These are phyloP conservation scores for Cenchrus purpureus DNA, from an alignment of 176 grass and related monocot genomes.

Conservation along the genomic window DNA sequence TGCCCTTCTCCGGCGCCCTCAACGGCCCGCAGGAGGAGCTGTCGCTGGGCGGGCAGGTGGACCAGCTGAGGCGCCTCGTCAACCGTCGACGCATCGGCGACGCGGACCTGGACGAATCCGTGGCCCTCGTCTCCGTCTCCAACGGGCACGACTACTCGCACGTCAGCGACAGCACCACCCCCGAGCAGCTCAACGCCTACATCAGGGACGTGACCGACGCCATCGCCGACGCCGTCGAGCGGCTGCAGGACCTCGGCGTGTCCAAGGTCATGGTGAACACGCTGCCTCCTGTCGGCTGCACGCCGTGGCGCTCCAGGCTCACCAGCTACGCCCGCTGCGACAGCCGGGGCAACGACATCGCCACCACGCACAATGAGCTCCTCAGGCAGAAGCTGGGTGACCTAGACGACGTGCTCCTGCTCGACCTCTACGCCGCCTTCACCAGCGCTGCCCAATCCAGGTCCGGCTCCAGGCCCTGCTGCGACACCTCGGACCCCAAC, in stretches of 20 bases:
- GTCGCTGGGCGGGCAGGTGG: background rate
- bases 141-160: background rate
- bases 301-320: background rate
- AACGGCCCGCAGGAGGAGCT: background rate
- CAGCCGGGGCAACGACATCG: background rate
- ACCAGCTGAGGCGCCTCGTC: background rate
- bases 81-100: background rate
- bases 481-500: background rate
- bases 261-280: conserved; percentile 12
- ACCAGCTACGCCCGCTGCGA: background rate
- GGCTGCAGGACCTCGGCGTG: conserved; percentile 1
- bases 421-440: background rate
- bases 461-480: background rate
- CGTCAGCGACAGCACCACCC: background rate
- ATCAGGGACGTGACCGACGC: background rate
- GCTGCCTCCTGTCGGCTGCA: background rate
- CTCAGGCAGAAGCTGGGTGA: background rate
- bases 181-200: background rate
- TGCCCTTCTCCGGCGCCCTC: background rate
- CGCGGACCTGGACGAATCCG: background rate
- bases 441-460: too few relatives aligned
- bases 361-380: background rate
- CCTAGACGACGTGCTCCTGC: background rate
- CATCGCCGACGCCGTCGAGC: background rate
- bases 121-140: conserved; percentile 2